Conservation (phyloP, 164 flowering plant genomes). For the Annona squamosa region DNA sequence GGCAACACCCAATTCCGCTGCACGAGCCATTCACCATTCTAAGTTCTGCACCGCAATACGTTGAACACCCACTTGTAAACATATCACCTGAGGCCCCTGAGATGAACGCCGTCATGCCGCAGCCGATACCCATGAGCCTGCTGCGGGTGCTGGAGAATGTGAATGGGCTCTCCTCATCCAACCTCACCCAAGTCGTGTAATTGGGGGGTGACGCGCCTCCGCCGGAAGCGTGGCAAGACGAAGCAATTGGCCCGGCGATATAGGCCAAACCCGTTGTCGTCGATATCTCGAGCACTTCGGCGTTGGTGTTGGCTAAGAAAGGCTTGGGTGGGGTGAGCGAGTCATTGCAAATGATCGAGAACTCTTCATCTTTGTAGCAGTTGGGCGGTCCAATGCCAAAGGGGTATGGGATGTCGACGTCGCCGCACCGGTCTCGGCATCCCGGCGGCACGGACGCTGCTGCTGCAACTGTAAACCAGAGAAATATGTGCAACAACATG, state of each 20-base stretch:
- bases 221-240: not conserved
- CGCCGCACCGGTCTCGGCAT: constrained; percentile 1
- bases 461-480: not conserved
- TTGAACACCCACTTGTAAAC: not conserved
- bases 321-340: not conserved
- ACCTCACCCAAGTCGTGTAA: not conserved
- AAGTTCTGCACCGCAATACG: not conserved
- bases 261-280: not conserved
- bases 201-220: not conserved
- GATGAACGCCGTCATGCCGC: not conserved
- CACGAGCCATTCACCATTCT: not conserved
- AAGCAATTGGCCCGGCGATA: not conserved
- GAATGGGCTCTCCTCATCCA: not conserved
- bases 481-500: not conserved
- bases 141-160: not conserved
- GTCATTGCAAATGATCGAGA: not conserved
- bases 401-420: constrained; percentile 1
- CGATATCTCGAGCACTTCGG: constrained; percentile 2
- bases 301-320: not conserved
- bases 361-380: constrained; percentile 3
- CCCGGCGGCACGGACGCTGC: not conserved
- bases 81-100: not conserved
- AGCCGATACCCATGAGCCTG: not conserved
- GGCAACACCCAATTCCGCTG: constrained; percentile 1
- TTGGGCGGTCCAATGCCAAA: not conserved